These are phyloP conservation scores for Lunularia cruciata DNA, from an alignment of 225 moss, liverwort and hornwort species.

Conservation along the genomic window DNA sequence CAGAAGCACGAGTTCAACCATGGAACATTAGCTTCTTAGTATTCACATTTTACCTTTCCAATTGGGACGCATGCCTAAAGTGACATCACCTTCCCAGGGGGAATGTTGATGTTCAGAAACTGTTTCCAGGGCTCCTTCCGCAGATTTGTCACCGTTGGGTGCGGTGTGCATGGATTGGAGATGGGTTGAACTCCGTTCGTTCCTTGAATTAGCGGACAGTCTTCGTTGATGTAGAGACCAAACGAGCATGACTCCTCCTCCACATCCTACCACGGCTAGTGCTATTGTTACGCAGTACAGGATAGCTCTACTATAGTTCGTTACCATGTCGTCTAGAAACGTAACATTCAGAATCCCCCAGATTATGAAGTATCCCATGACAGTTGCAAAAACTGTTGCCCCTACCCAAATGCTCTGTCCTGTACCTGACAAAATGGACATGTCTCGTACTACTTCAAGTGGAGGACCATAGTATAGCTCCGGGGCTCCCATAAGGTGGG, in stretches of 20 bases:
- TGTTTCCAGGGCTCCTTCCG: neutral
- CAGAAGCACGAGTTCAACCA: no score
- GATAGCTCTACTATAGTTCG: neutral
- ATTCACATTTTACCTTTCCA: constrained; percentile 31
- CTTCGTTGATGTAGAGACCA: neutral
- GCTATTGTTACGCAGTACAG: neutral
- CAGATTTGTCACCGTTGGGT: neutral
- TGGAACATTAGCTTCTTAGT: no score
- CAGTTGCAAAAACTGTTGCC: neutral
- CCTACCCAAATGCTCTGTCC: constrained; percentile 8
- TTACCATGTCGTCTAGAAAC: neutral
- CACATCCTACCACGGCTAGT: constrained; percentile 13
- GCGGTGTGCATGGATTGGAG: neutral
- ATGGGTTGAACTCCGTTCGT: neutral
- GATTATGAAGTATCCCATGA: neutral
- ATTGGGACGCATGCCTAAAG: constrained; percentile 7
- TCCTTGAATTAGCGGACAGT: neutral
- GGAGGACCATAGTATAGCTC: neutral
- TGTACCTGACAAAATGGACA: neutral
- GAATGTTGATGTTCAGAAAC: neutral
- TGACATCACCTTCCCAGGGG: constrained; percentile 16
- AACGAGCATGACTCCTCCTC: constrained; percentile 15
- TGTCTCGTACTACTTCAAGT: neutral
- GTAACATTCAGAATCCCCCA: constrained; percentile 12
- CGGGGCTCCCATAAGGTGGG: neutral